These are phyloP conservation scores for Amphibolis antarctica DNA, from an alignment of 106 monocot genomes.

Conservation along the genomic window DNA sequence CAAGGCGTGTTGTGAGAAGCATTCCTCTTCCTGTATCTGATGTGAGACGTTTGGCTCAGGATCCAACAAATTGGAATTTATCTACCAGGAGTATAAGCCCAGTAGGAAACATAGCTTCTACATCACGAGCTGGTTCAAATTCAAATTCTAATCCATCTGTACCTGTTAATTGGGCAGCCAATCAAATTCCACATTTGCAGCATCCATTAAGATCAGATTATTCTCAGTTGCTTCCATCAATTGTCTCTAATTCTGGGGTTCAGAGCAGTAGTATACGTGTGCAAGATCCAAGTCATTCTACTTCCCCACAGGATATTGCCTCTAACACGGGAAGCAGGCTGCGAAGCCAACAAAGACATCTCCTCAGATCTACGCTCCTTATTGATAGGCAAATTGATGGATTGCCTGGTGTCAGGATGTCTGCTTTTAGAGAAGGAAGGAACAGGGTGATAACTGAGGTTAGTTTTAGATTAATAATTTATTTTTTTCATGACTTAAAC, in stretches of 20 bases:
- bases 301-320: constrained; percentile 19
- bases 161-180: constrained; percentile 21
- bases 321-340: constrained; percentile 12
- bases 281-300: constrained; percentile 24
- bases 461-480: constrained; percentile 6
- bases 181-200: constrained; percentile 25
- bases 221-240: constrained; percentile 12
- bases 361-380: constrained; percentile 31
- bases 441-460: constrained; percentile 56
- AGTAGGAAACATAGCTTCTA: constrained; percentile 17
- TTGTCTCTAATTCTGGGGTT: constrained; percentile 21
- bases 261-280: constrained; percentile 19
- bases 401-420: constrained; percentile 30
- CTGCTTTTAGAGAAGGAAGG: constrained; percentile 42
- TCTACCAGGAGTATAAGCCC: constrained; percentile 18
- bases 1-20: constrained; percentile 1
- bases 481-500: neutral
- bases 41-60: constrained; percentile 20
- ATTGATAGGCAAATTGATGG: constrained; percentile 36
- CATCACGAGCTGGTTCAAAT: constrained; percentile 25
- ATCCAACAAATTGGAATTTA: constrained; percentile 34
- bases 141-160: constrained; percentile 21
- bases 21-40: constrained; percentile 10
- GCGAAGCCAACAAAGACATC: constrained; percentile 23
- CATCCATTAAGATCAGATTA: constrained; percentile 26